A percentile compares a stretch with the other conserved stretches of the same genome.
Evolutionary conservation across 805 yeast species (phyloP).

Genomic region (Blastobotrys parvus): DNA sequence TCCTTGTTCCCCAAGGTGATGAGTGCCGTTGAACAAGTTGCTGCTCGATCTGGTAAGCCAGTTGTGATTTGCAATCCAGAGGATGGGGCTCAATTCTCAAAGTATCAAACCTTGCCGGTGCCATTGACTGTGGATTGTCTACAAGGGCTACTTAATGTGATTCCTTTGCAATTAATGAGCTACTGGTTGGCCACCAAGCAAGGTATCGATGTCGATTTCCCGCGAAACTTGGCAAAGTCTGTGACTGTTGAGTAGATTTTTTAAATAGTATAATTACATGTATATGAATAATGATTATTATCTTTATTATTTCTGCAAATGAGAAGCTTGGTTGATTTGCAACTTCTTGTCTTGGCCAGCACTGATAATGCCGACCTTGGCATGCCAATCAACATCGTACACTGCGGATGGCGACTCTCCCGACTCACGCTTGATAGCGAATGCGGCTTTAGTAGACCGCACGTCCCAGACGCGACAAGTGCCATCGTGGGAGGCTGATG

Average conservation of each 20-base stretch:
- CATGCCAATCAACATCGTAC: slow-evolving; percentile 81
- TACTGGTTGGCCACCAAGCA: slow-evolving; percentile 94
- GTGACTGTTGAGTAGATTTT: slow-evolving; percentile 83
- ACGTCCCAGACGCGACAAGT: slow-evolving; percentile 94
- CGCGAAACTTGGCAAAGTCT: slow-evolving; percentile 95
- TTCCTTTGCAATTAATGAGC: slow-evolving; percentile 92
- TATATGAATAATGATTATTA: neutral
- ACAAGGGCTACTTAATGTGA: slow-evolving; percentile 90
- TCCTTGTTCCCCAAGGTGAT: slow-evolving; percentile 92
- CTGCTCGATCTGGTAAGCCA: slow-evolving; percentile 96
- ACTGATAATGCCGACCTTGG: slow-evolving; percentile 71
- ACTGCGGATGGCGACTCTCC: slow-evolving; percentile 49
- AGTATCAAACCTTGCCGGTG: slow-evolving; percentile 60
- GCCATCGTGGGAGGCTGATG: slow-evolving; percentile 95
- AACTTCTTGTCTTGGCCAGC: slow-evolving; percentile 93
- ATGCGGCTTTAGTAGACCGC: slow-evolving; percentile 73
- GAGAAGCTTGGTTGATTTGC: slow-evolving; percentile 52
- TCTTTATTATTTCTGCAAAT: neutral
- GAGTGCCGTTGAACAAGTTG: slow-evolving; percentile 93
- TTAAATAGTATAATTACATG: neutral
- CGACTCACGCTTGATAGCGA: slow-evolving; percentile 69
- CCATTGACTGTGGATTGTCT: slow-evolving; percentile 95
- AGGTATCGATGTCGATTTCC: slow-evolving; percentile 97
- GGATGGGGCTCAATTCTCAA: slow-evolving; percentile 37
- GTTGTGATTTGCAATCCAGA: slow-evolving; percentile 86